Conservation (phyloP, 768 basidiomycete species). For the Xanthoconium stramineum region DNA sequence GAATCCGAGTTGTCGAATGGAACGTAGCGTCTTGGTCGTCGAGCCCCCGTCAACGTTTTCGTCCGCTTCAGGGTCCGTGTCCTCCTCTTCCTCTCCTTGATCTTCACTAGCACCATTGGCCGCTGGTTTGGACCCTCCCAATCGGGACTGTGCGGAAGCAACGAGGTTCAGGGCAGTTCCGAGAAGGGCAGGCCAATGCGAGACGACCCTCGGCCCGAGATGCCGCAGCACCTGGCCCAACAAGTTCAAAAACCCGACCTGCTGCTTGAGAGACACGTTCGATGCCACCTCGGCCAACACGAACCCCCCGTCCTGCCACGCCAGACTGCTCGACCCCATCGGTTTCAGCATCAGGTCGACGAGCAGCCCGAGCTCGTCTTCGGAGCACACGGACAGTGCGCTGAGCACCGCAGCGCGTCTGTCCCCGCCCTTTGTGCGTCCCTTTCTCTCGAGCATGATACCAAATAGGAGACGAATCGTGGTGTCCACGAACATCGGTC, state of each 20-base stretch:
- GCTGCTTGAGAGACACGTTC: conserved; percentile 55
- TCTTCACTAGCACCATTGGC: conserved; percentile 24
- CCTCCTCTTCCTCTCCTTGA: conserved; percentile 33
- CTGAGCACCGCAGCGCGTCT: conserved; percentile 75
- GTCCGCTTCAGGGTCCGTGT: conserved; percentile 34
- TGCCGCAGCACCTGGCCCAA: conserved; percentile 82
- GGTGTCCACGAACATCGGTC: conserved; percentile 65
- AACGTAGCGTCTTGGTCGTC: conserved; percentile 46
- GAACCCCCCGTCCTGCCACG: conserved; percentile 28
- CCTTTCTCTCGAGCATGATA: conserved; percentile 77
- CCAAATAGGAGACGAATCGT: conserved; percentile 82
- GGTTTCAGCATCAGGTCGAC: conserved; percentile 87
- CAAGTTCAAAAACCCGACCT: conserved; percentile 80
- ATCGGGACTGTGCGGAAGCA: conserved; percentile 57
- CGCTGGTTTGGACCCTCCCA: conserved; percentile 34
- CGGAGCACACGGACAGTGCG: conserved; percentile 63
- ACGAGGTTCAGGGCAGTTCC: conserved; percentile 64
- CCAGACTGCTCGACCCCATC: conserved; percentile 39
- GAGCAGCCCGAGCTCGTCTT: conserved; percentile 71
- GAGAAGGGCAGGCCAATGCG: conserved; percentile 75
- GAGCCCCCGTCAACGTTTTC: conserved; percentile 29
- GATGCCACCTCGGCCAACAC: conserved; percentile 26
- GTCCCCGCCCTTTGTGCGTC: conserved; percentile 66
- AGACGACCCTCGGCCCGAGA: conserved; percentile 67
- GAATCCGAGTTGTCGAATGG: conserved; percentile 77